These are phyloP conservation scores for Cladosporium velox DNA, from an alignment of 2,329 filamentous ascomycete genomes.

Conservation along the genomic window DNA sequence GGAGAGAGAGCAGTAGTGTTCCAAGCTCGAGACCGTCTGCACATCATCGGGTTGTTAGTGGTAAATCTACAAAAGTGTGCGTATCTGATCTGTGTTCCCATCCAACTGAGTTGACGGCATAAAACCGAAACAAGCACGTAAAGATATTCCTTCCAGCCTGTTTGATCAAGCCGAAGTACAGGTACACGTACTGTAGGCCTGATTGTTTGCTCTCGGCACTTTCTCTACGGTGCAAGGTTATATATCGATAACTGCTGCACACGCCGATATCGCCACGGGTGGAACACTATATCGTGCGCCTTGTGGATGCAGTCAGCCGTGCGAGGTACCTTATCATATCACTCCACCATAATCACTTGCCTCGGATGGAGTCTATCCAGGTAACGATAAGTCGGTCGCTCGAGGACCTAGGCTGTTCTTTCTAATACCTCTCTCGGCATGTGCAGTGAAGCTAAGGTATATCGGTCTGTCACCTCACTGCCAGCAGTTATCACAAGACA, in stretches of 20 bases:
- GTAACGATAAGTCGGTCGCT: not conserved
- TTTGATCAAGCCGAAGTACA: not conserved
- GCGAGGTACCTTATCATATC: not conserved
- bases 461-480: not conserved
- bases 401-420: not conserved
- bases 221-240: not conserved
- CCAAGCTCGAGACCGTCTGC: not conserved
- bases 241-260: not conserved
- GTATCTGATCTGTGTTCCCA: not conserved
- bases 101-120: not conserved
- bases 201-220: not conserved
- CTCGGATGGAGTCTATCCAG: not conserved
- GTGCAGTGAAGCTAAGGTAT: not conserved
- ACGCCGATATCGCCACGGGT: not conserved
- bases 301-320: not conserved
- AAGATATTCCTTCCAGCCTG: not conserved
- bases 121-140: not conserved
- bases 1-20: not conserved
- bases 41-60: not conserved
- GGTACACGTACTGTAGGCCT: not conserved
- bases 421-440: not conserved
- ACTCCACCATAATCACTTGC: not conserved
- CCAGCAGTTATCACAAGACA: slow-evolving; percentile 1
- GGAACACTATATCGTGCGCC: not conserved
- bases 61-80: not conserved